Percentiles rank a stretch among this genome's conserved stretches.
These are phyloP conservation scores for Cercospora sp. DNA, from an alignment of 2,329 filamentous ascomycete genomes.

Conservation along the genomic window DNA sequence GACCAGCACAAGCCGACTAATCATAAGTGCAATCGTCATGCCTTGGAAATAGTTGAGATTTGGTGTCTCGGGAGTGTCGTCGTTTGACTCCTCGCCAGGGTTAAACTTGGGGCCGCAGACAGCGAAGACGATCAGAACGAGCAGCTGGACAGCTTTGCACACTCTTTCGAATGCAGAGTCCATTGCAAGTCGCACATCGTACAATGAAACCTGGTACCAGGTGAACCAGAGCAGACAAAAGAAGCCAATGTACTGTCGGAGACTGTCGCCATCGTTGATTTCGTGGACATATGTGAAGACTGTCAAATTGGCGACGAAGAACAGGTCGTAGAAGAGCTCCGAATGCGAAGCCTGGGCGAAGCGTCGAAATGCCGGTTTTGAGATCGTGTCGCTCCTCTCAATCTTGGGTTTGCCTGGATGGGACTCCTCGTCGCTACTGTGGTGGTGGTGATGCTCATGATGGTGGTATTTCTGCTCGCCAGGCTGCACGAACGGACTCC, in stretches of 20 bases:
- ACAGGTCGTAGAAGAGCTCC: constrained; percentile 61
- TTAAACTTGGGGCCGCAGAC: constrained; percentile 53
- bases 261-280: constrained; percentile 51
- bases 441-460: background rate
- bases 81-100: constrained; percentile 41
- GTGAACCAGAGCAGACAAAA: constrained; percentile 63
- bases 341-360: constrained; percentile 54
- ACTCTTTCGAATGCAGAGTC: constrained; percentile 64
- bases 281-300: constrained; percentile 61
- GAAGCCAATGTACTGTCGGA: constrained; percentile 53
- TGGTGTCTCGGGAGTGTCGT: constrained; percentile 41
- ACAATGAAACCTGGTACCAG: constrained; percentile 65
- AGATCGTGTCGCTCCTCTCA: constrained; percentile 9
- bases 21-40: constrained; percentile 43
- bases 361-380: constrained; percentile 41
- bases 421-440: constrained; percentile 1
- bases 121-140: constrained; percentile 65
- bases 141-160: constrained; percentile 61
- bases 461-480: constrained; percentile 3
- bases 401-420: background rate
- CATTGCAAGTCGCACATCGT: constrained; percentile 65
- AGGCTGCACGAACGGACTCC: constrained; percentile 11
- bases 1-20: constrained; percentile 39
- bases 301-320: constrained; percentile 65
- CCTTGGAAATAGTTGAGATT: constrained; percentile 43